Base-by-base conservation (phyloP, 805 yeast genomes). In the Metschnikowia shivogae region DNA sequence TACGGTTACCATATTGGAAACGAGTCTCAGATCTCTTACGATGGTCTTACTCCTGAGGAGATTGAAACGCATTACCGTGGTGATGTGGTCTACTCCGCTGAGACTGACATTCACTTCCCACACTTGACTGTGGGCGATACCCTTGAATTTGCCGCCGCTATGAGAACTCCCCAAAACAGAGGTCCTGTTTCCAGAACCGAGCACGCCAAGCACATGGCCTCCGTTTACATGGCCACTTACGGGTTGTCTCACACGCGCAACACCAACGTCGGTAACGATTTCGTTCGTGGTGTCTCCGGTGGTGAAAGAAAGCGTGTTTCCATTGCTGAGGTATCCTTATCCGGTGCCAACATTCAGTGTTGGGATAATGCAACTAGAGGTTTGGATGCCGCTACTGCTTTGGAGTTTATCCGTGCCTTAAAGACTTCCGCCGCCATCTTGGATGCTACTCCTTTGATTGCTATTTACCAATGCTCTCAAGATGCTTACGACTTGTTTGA, bases 301-400 rank as follows among this genome's bases (percentile, higher is more conserved):
- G 87, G 87, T 65, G 85, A 82, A 65, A 68, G 87, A 55, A 82
- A 82, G 65, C 78, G 87, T 67, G 86, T 81, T 20, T 80, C 86
- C 4, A 75, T 82, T 54, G 86, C 83, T 3, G 87, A 82, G 62
- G 84, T 78, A 3, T 72, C 77, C 55, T 72, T 77, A 28, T 67
- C 76, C 57, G 70, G 76, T 43, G 77, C 80, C 31, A 51, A 53
- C 22, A 46, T 74, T 17, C 80, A 71, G 52, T 79, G 84, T 50
- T 81, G 82, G 78, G 87, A 81, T 65, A 82, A 81, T 54, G 82
- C 86, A 20, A 82, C 87, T 13, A 73, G 86, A 63, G 87, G 87
- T 62, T 69, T 81, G 53, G 87, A 81, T 64, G 77, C 86, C 8
- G 80, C 86, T 12, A 81, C 86, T 14, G 87, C 87, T 12, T 70